These are phyloP conservation scores for Suillus fuscotomentosus DNA, from an alignment of 768 basidiomycete genomes.

Conservation along the genomic window DNA sequence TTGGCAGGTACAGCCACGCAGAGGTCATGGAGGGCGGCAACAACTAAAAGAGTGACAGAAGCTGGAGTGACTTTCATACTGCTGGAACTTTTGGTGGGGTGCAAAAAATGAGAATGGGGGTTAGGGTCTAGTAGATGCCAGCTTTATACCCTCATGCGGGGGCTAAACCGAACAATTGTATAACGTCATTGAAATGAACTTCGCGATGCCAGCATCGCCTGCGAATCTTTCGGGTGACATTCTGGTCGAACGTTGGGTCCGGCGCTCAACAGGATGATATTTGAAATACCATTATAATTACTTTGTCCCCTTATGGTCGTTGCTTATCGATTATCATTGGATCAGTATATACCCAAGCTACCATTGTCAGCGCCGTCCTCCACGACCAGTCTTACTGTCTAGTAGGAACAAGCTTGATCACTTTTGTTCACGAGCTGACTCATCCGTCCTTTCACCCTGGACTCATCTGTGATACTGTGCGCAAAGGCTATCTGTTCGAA, in stretches of 20 bases:
- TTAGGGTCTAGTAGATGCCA: neutral
- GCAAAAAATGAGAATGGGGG: neutral
- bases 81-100: neutral
- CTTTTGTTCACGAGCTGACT: neutral
- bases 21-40: neutral
- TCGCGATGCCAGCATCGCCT: neutral
- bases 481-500: neutral
- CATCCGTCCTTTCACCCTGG: neutral
- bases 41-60: neutral
- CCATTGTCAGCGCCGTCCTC: neutral
- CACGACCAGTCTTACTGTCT: neutral
- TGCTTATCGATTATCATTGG: neutral
- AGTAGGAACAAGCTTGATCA: neutral
- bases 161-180: neutral
- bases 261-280: neutral
- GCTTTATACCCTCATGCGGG: neutral
- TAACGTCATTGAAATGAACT: neutral
- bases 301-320: neutral
- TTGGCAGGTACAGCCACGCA: neutral
- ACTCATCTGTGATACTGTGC: neutral
- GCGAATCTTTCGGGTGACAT: neutral
- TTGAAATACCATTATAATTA: neutral
- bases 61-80: conserved; percentile 6
- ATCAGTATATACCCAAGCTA: neutral
- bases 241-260: neutral